Conservation (phyloP, 2,329 filamentous ascomycete species). For the Paraconiothyrium brasiliense region DNA sequence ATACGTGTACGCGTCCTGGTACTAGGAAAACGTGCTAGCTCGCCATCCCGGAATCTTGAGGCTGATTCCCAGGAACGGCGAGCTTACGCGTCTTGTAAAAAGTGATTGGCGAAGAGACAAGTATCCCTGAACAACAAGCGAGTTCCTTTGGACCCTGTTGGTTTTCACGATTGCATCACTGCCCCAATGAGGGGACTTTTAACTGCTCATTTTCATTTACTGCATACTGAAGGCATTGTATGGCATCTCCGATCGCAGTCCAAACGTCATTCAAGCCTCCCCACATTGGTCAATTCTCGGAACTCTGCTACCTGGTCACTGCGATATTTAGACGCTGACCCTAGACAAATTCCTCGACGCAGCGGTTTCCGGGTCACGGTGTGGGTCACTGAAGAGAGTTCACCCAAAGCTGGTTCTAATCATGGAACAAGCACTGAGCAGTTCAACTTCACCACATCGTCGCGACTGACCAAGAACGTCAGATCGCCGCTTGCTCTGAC, state of each 20-base stretch:
- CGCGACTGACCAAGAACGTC: not conserved
- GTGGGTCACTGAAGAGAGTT: not conserved
- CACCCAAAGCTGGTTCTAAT: not conserved
- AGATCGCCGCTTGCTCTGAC: not conserved
- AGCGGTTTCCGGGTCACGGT: not conserved
- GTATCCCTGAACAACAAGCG: not conserved
- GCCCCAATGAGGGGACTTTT: not conserved
- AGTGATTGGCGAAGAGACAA: not conserved
- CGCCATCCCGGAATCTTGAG: not conserved
- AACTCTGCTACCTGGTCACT: not conserved
- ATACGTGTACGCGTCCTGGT: not conserved
- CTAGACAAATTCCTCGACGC: no score
- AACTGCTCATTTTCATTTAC: slow-evolving; percentile 3
- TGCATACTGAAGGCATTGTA: not conserved
- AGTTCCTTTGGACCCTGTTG: not conserved
- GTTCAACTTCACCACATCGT: not conserved
- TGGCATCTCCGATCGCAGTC: not conserved
- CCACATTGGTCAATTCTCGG: not conserved
- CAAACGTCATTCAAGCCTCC: not conserved
- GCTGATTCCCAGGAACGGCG: not conserved
- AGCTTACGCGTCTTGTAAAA: not conserved
- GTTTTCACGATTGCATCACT: slow-evolving; percentile 2
- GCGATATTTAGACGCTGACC: not conserved
- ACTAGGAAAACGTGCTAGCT: slow-evolving; percentile 4
- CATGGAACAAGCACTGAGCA: not conserved